Evolutionary conservation across 2,329 filamentous ascomycete genomes (phyloP).

Genomic region (Alternaria longipes): DNA sequence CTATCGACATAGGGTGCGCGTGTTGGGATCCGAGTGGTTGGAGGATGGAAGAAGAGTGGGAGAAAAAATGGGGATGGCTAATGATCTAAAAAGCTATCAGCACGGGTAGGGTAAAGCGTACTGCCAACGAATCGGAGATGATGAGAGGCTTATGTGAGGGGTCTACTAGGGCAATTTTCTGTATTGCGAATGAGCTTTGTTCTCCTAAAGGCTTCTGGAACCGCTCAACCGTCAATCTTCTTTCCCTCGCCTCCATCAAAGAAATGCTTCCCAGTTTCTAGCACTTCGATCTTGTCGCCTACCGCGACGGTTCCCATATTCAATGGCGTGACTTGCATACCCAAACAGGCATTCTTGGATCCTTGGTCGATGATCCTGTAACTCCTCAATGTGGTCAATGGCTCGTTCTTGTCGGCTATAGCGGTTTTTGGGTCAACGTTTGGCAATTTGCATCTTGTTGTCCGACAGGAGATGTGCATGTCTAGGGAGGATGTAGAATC

Average conservation of each 20-base stretch:
- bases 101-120: neutral
- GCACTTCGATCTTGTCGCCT: conserved; percentile 45
- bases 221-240: conserved; percentile 16
- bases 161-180: neutral
- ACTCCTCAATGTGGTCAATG: conserved; percentile 66
- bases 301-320: conserved; percentile 41
- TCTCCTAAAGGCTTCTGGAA: neutral
- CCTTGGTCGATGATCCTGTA: conserved; percentile 69
- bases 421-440: conserved; percentile 73
- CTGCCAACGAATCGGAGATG: neutral
- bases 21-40: conserved; percentile 49
- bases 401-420: conserved; percentile 64
- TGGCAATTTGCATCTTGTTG: conserved; percentile 74
- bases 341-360: conserved; percentile 67
- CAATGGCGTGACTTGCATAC: conserved; percentile 71
- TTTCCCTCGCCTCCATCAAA: conserved; percentile 30
- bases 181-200: neutral
- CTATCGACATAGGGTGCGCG: conserved; percentile 34
- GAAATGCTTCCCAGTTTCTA: conserved; percentile 46
- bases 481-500: conserved; percentile 31
- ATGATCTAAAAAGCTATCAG: conserved; percentile 1
- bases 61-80: conserved; percentile 49
- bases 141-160: neutral
- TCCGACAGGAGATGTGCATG: conserved; percentile 69
- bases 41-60: conserved; percentile 47